Conservation (phyloP, 768 basidiomycete species). For the Myochromella boudieri region DNA sequence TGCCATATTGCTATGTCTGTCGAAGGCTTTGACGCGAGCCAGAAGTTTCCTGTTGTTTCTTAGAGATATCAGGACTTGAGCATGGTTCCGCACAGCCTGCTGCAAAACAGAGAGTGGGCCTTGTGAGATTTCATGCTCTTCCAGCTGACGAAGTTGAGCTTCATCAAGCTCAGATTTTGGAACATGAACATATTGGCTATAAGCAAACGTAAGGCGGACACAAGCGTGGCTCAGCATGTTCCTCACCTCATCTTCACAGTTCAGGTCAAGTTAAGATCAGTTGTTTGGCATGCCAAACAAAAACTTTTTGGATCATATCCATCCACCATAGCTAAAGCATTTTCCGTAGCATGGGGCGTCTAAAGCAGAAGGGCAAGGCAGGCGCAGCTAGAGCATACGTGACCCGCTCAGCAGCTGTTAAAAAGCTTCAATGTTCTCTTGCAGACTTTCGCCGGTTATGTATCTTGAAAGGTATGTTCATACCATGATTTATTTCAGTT, state of each 20-base stretch:
- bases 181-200: slow-evolving; percentile 94
- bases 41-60: slow-evolving; percentile 98
- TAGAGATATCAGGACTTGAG: slow-evolving; percentile 95
- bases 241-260: slow-evolving; percentile 37
- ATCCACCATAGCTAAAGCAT: too few species aligned
- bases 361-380: slow-evolving; percentile 83
- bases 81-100: slow-evolving; percentile 95
- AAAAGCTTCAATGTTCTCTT: slow-evolving; percentile 94
- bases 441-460: slow-evolving; percentile 96
- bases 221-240: slow-evolving; percentile 1
- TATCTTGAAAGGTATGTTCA: slow-evolving; percentile 85
- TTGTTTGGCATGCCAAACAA: slow-evolving; percentile 36
- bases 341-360: slow-evolving; percentile 59
- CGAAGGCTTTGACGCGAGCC: slow-evolving; percentile 96
- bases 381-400: slow-evolving; percentile 91
- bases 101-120: slow-evolving; percentile 96
- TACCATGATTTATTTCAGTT: background rate
- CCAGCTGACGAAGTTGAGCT: slow-evolving; percentile 91
- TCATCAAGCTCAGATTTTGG: slow-evolving; percentile 98
- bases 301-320: slow-evolving; percentile 24
- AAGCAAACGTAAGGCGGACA: slow-evolving; percentile 4
- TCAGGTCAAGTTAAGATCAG: slow-evolving; percentile 12
- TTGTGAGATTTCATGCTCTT: slow-evolving; percentile 98
- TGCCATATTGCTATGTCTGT: slow-evolving; percentile 98
- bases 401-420: slow-evolving; percentile 88